phyloP scores from a whole-genome alignment of 495 filamentous ascomycete genomes.

The Trichoderma virens region DNA sequence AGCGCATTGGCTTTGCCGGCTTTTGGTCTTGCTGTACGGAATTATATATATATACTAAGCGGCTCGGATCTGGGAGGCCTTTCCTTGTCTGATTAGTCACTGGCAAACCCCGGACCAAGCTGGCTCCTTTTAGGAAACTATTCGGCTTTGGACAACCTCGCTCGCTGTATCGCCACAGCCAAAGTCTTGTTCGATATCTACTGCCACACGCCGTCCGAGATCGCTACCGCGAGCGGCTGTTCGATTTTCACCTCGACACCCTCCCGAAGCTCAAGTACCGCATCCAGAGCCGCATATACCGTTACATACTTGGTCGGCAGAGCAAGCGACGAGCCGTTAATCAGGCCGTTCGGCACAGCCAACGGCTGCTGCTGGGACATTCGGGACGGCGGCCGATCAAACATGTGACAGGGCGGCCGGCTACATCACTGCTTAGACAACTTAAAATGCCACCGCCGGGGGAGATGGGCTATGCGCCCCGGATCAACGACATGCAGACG shows the following conservation, averaged over 20 bases:
- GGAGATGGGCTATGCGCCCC: conserved; percentile 9
- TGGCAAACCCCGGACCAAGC: neutral
- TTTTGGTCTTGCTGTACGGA: neutral
- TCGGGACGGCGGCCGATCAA: conserved; percentile 2
- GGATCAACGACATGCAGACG: neutral
- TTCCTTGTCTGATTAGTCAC: neutral
- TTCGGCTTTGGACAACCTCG: neutral
- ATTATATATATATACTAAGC: neutral
- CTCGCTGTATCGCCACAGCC: conserved; percentile 21
- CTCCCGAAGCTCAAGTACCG: conserved; percentile 60
- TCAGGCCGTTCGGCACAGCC: conserved; percentile 39
- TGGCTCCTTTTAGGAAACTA: conserved; percentile 9
- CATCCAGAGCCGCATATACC: conserved; percentile 67
- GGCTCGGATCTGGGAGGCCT: neutral
- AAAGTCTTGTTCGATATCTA: conserved; percentile 47
- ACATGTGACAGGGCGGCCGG: conserved; percentile 2
- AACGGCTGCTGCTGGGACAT: conserved; percentile 24
- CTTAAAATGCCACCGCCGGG: neutral
- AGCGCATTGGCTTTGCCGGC: neutral
- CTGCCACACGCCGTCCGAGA: conserved; percentile 49
- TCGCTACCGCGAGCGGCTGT: conserved; percentile 53
- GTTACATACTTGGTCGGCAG: conserved; percentile 59
- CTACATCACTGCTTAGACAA: neutral
- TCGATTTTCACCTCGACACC: conserved; percentile 63
- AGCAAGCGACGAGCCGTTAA: conserved; percentile 46